phyloP scores from a whole-genome alignment of 225 moss, liverwort and hornwort genomes.

The Marchantia paleacea region DNA sequence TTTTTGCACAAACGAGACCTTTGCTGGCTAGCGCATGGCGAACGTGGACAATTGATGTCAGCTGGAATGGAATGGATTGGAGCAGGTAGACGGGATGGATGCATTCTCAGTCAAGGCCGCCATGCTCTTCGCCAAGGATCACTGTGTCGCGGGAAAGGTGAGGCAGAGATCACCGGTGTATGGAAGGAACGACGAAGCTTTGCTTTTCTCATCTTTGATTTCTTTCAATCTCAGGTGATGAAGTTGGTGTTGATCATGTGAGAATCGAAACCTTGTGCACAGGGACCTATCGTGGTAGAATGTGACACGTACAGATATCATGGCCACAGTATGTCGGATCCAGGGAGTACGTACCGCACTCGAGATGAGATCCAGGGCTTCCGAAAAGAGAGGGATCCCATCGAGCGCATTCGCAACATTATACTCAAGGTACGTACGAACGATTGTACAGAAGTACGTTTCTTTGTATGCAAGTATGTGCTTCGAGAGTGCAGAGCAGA shows the following conservation, averaged over 20 bases:
- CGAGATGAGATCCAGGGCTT: conserved; percentile 84
- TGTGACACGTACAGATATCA: conserved; percentile 96
- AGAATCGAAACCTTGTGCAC: conserved; percentile 7
- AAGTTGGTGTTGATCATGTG: not conserved
- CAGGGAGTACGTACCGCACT: conserved; percentile 82
- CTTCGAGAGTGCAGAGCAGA: not conserved
- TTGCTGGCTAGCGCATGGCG: too few species aligned
- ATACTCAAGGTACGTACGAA: conserved; percentile 52
- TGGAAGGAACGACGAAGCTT: not conserved
- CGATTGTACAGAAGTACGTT: not conserved
- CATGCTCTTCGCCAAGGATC: conserved; percentile 68
- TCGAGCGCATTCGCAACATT: conserved; percentile 74
- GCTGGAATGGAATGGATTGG: not conserved
- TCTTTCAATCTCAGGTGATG: not conserved
- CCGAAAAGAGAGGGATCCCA: conserved; percentile 80
- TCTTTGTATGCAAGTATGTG: not conserved
- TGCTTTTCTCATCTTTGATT: not conserved
- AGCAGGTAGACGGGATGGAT: conserved; percentile 93
- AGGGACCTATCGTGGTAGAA: conserved; percentile 96
- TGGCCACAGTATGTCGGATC: conserved; percentile 99
- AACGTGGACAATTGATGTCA: too few species aligned
- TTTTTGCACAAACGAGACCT: too few species aligned
- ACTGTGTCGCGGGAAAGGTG: conserved; percentile 92
- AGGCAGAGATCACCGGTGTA: not conserved
- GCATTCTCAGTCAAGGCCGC: conserved; percentile 80